Evolutionary conservation across 1,139 yeast species (phyloP), one percentile per base, ranked within the genome.

Genomic region (Lodderomyces pseudojiufengensis): DNA sequence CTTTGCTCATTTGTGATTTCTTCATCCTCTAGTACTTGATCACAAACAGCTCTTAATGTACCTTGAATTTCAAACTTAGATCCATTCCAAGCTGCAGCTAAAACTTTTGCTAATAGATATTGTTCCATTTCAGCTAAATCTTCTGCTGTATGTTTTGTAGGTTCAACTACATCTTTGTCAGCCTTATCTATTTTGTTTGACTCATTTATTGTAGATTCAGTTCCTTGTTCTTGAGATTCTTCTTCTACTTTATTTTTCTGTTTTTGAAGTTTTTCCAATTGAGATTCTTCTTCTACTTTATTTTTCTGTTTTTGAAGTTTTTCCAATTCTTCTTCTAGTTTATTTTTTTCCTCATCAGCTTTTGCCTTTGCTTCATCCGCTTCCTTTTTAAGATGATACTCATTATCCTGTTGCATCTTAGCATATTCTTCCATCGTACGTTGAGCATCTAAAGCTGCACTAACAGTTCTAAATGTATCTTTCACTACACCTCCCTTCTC

Each of bases 71-170:
- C 98, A 57, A 80, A 82, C 50, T 80, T 80, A 15, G 96, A 85
- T 1, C 97, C 97, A 33, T 84, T 82, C 98, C 98, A 90, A 8
- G 97, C 95, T 0, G 97, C 97, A 3, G 94, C 90, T 34, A 90
- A 67, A 3, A 90, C 90, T 56, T 90, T 92, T 27, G 96, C 97
- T 77, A 87, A 77, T 31, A 90, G 65, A 39, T 82, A 73, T 49
- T 88, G 82, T 54, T 90, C 97, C 78, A 86, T 74, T 45, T 86
- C 95, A 0, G 87, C 90, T 40, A 85, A 64, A 42, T 84, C 88
- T 54, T 87, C 97, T 2, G 76, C 77, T 0, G 95, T 78, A 52
- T 94, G 94, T 46, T 65, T 67, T 30, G 61, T 65, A 0, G 75
- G 75, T 3, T 59, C 49, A 31, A 48, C 52, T 33, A 49, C 54